These are phyloP conservation scores for Mikania micrantha DNA, from an alignment of 129 eudicot species.

Conservation along the genomic window DNA sequence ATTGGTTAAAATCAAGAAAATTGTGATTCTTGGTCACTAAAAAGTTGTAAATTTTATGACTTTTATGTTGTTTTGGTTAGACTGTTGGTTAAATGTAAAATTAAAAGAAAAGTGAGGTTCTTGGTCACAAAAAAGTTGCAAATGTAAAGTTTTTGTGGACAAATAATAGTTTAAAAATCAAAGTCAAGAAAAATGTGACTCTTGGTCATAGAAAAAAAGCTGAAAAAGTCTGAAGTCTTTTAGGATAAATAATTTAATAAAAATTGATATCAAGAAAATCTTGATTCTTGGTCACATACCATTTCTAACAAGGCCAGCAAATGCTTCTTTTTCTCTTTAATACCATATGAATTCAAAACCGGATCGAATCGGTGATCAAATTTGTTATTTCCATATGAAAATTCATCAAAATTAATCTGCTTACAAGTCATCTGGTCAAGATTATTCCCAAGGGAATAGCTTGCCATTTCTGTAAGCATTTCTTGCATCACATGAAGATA, in stretches of 20 bases:
- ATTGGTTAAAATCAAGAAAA: background rate
- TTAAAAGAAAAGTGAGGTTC: background rate
- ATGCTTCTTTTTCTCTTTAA: slow-evolving; percentile 51
- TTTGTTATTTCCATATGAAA: slow-evolving; percentile 14
- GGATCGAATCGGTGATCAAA: slow-evolving; percentile 12
- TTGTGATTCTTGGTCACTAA: slow-evolving; percentile 1
- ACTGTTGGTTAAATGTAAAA: background rate
- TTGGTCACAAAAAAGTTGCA: background rate
- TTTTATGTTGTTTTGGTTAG: background rate
- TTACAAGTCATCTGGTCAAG: slow-evolving; percentile 21
- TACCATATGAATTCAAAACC: slow-evolving; percentile 7
- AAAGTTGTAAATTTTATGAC: background rate
- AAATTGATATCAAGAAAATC: background rate
- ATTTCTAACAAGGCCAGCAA: slow-evolving; percentile 52
- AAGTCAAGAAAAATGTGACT: background rate
- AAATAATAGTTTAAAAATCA: background rate
- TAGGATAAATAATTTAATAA: too few species aligned
- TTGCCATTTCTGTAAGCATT: slow-evolving; percentile 63
- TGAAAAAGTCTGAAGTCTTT: background rate
- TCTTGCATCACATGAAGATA: slow-evolving; percentile 68
- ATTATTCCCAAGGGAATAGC: slow-evolving; percentile 51
- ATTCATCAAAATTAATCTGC: slow-evolving; percentile 20
- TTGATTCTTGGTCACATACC: slow-evolving; percentile 31
- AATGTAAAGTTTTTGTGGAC: background rate
- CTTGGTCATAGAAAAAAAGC: background rate